Conservation (phyloP, 371 early-diverging fungal species). For the Vavraia culicis region DNA sequence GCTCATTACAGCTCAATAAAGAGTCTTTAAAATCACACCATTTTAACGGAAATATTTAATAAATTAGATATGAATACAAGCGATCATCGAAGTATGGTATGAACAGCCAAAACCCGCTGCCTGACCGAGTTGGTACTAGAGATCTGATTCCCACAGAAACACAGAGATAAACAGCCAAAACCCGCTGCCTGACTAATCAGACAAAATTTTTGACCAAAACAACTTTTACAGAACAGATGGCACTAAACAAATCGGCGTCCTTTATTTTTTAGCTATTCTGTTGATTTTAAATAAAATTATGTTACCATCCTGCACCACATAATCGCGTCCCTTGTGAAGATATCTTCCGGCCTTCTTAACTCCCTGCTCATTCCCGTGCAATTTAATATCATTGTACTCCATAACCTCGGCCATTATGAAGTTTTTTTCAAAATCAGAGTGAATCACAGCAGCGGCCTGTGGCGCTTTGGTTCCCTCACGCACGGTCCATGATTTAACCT, state of each 20-base stretch:
- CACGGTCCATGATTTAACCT: slow-evolving; percentile 46
- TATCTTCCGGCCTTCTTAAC: slow-evolving; percentile 82
- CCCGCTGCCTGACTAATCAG: no score
- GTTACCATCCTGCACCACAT: slow-evolving; percentile 75
- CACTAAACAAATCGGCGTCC: background rate
- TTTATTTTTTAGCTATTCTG: slow-evolving; percentile 11
- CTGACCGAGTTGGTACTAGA: no score
- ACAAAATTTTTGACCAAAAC: no score
- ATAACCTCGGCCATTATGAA: slow-evolving; percentile 93
- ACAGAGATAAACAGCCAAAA: no score
- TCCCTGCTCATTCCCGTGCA: slow-evolving; percentile 54
- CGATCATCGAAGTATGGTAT: no score
- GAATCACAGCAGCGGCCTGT: slow-evolving; percentile 78
- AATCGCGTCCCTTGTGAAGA: slow-evolving; percentile 71
- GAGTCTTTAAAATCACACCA: no score
- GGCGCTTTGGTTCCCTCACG: slow-evolving; percentile 68
- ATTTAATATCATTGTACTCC: slow-evolving; percentile 59
- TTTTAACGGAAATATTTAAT: no score
- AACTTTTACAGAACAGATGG: no score
- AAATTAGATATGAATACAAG: no score
- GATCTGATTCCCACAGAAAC: no score
- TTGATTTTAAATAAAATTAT: slow-evolving; percentile 45
- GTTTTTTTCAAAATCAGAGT: slow-evolving; percentile 72
- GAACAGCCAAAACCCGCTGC: no score
- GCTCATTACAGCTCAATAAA: no score